Evolutionary conservation across 2,329 filamentous ascomycete genomes (phyloP).

Genomic region (Stemphylium lycopersici): DNA sequence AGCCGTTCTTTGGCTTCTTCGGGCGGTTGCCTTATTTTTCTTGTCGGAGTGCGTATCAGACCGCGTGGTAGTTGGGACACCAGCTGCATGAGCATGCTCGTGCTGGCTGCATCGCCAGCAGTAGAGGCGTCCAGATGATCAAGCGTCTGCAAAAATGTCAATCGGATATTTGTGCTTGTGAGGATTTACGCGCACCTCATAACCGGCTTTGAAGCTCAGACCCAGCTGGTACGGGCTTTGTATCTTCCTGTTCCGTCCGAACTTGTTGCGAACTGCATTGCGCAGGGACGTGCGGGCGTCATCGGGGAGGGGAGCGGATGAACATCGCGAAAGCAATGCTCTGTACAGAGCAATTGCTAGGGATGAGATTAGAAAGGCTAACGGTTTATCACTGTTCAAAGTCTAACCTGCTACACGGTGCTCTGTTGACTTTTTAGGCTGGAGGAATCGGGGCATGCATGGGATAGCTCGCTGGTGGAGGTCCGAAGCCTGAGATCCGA

Average conservation of each 20-base stretch:
- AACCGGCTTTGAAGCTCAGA: constrained; percentile 69
- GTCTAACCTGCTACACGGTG: constrained; percentile 60
- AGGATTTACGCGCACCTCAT: constrained; percentile 57
- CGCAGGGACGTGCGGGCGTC: constrained; percentile 60
- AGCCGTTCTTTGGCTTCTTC: constrained; percentile 28
- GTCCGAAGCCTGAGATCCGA: constrained; percentile 1
- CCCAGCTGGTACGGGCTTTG: constrained; percentile 66
- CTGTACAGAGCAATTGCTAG: constrained; percentile 74
- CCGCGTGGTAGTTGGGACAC: constrained; percentile 51
- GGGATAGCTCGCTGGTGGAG: constrained; percentile 22
- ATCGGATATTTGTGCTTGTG: not conserved
- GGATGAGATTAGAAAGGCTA: not conserved
- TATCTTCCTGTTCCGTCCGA: constrained; percentile 64
- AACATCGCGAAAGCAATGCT: constrained; percentile 67
- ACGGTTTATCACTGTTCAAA: not conserved
- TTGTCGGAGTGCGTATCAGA: constrained; percentile 27
- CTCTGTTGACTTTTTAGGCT: constrained; percentile 55
- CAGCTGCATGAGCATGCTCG: constrained; percentile 27
- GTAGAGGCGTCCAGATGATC: constrained; percentile 53
- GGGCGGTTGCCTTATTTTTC: constrained; percentile 6
- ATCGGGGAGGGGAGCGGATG: constrained; percentile 59
- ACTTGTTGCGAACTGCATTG: constrained; percentile 66
- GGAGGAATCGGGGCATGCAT: constrained; percentile 55
- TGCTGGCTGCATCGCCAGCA: constrained; percentile 37
- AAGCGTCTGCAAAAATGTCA: constrained; percentile 42